Percentiles rank a stretch among this genome's conserved stretches.
Conservation (phyloP, 768 basidiomycete genomes). For the Cystobasidium onofrii region DNA sequence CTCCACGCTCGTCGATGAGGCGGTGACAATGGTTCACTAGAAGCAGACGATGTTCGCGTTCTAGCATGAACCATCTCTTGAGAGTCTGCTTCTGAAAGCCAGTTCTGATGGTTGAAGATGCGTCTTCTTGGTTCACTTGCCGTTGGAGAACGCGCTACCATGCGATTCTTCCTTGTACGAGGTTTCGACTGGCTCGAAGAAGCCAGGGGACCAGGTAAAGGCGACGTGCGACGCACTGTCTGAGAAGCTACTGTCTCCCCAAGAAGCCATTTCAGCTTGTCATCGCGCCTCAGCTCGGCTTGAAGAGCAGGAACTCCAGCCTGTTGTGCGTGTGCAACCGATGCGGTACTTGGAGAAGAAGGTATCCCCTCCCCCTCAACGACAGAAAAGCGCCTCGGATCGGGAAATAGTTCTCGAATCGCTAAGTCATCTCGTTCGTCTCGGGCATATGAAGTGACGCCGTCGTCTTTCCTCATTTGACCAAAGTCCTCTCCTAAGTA, state of each 20-base stretch:
- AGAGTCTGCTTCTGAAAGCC: neutral
- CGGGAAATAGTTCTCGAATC: neutral
- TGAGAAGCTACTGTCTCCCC: neutral
- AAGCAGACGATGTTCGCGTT: neutral
- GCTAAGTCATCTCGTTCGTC: neutral
- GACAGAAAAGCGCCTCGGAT: neutral
- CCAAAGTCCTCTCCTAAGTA: neutral
- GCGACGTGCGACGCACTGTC: neutral
- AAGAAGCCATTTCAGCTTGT: constrained; percentile 9
- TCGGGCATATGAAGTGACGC: neutral
- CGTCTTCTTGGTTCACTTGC: neutral
- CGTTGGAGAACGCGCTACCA: neutral
- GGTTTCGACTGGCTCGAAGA: neutral
- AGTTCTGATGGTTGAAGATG: neutral
- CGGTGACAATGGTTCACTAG: neutral
- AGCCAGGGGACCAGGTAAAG: neutral
- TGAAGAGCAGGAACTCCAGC: neutral
- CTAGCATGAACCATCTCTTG: neutral
- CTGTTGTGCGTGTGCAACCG: neutral
- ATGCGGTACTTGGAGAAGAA: neutral
- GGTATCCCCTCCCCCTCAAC: neutral
- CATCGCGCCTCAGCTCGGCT: neutral
- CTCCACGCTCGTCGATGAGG: neutral
- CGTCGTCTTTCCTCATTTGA: neutral
- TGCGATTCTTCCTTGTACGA: neutral